Evolutionary conservation across 2,329 filamentous ascomycete genomes (phyloP), one percentile per base, ranked within the genome.

Genomic region (Fusarium nelsonii): DNA sequence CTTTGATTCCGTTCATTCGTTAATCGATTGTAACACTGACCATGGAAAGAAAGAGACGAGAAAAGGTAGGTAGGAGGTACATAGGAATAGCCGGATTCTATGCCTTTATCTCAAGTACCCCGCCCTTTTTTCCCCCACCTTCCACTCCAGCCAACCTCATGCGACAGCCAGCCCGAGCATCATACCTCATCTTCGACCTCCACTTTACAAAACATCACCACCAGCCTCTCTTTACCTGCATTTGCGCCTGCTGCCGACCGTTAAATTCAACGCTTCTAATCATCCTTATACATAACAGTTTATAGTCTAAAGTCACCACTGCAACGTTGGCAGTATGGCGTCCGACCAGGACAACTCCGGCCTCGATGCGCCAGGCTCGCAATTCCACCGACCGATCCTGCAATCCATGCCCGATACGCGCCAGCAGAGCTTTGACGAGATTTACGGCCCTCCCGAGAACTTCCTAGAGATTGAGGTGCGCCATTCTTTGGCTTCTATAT

Each of bases 381-480:
- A 81, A 65, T 65, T 75, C 51, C 84, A 84, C 73, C 81, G 84
- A 65, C 84, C 85, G 73, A 87, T 86, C 76, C 85, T 91, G 84
- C 87, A 89, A 81, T 86, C 88, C 68, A 88, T 91, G 83, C 88
- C 88, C 48, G 88, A 90, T 77, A 89, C 92, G 73, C 92, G 94
- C 76, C 90, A 92, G 82, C 96, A 99, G 85, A 96, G 92, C 78
- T 98, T 97, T 78, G 96, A 99, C 83, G 96, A 99, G 86, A 97
- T 98, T 80, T 99, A 99, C 81, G 96, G 94, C 15, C 93, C 95
- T 48, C 96, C 96, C 8, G 96, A 99, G 86, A 99, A 99, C 85
- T 97, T 98, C 79, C 88, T 99, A 56, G 96, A 99, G 85, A 97
- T 99, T 70, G 96, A 99, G 86, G 94, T 96, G 60, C 68, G 75